These are phyloP conservation scores for Nakataea oryzae DNA, from an alignment of 2,329 filamentous ascomycete species.

Conservation along the genomic window DNA sequence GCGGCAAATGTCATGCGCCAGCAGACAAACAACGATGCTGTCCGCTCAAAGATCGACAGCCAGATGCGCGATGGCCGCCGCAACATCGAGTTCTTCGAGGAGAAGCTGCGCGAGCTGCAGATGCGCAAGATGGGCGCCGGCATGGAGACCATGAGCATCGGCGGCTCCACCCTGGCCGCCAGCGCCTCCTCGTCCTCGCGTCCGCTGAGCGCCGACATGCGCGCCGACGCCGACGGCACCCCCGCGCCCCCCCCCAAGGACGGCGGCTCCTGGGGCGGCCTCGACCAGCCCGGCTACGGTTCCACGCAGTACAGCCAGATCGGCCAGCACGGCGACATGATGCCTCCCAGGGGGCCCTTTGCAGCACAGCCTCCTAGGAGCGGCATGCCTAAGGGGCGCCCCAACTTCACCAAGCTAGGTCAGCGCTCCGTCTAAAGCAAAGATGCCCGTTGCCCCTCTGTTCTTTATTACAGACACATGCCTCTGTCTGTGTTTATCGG, in stretches of 20 bases:
- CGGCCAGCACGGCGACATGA: constrained; percentile 59
- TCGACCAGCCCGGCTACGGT: constrained; percentile 50
- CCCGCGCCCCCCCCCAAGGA: constrained; percentile 70
- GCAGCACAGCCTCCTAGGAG: constrained; percentile 60
- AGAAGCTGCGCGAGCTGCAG: constrained; percentile 80
- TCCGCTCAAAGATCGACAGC: constrained; percentile 81
- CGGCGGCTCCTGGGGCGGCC: constrained; percentile 22
- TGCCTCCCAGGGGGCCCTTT: constrained; percentile 74
- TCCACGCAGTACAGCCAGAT: constrained; percentile 43
- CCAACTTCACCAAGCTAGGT: constrained; percentile 97
- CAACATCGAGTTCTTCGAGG: constrained; percentile 93
- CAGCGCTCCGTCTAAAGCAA: constrained; percentile 28
- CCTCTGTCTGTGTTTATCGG: too few relatives aligned
- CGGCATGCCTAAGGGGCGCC: constrained; percentile 60
- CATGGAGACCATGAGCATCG: constrained; percentile 56
- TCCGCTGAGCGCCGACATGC: constrained; percentile 34
- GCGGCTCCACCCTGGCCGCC: constrained; percentile 25
- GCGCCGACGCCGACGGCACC: constrained; percentile 31
- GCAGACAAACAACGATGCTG: constrained; percentile 86
- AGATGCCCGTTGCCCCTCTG: too few relatives aligned
- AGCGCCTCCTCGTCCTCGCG: constrained; percentile 26
- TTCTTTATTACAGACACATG: too few relatives aligned
- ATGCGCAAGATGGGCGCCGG: constrained; percentile 63
- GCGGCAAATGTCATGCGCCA: constrained; percentile 91
- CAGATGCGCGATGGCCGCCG: constrained; percentile 89